Base-by-base conservation (phyloP, 345 rosid species). In the Gossypium sturtianum region DNA sequence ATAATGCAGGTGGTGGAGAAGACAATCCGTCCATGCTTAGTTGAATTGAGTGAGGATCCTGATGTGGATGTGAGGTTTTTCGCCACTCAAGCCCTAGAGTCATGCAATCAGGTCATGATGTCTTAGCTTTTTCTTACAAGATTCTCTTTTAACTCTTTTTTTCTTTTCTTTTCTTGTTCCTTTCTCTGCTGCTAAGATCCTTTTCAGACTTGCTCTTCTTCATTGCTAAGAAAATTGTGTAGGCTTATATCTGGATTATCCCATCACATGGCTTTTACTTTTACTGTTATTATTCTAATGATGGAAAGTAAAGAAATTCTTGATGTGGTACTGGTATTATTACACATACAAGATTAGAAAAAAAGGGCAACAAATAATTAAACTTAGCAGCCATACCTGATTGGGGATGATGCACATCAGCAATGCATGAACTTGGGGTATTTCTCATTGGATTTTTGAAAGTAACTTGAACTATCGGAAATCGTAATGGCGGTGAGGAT, bases 1-100 rank as follows among this genome's bases (percentile, higher is more conserved):
- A 66, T 41, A 66, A 34, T 78, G 73, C 80, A 88, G 94, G 90
- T 88, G 72, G 89, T 88, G 80, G 94, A 87, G 86, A 87, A 86
- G 70, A 81, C 84, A 2, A 83, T 90, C 38, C 88, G 89, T 44
- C 91, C 94, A 9, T 84, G 92, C 81, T 80, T 90, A 85, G 89
- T 84, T 29, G 91, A 90, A 79, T 85, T 90, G 72, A 83, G 83
- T 4, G 95, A 90, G 87, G 92, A 88, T 71, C 95, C 95, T 7
- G 95, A 90, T 71, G 95, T 90, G 15, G 92, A 90, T 78, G 95
- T 90, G 29, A 82, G 95, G 70, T 90, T 90, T 79, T 90, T 83
- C 53, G 91, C 92, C 7, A 77, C 71, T 52, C 91, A 82, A 86
- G 95, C 92, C 49, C 79, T 90, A 19, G 87, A 84, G 66, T 79